phyloP scores from a whole-genome alignment of 306 rosid genomes.

The Coriaria nepalensis region DNA sequence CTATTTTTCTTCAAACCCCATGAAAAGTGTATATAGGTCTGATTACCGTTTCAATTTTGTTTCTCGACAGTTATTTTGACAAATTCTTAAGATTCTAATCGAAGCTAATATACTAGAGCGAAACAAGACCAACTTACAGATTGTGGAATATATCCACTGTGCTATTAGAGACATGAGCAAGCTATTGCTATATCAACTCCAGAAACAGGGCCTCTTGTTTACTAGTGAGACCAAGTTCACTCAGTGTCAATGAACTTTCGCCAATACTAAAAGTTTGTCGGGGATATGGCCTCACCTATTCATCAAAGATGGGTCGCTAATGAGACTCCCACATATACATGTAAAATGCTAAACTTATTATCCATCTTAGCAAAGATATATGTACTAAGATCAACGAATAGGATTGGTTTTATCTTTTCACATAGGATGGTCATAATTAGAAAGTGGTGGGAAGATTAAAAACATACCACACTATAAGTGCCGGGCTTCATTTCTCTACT shows the following conservation, averaged over 20 bases:
- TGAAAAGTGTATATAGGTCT: constrained; percentile 7
- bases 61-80: constrained; percentile 6
- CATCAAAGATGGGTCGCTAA: too few species aligned
- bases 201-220: constrained; percentile 76
- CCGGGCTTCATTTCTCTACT: constrained; percentile 39
- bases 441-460: constrained; percentile 7
- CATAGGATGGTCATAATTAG: constrained; percentile 10
- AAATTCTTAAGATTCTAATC: too few species aligned
- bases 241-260: constrained; percentile 38
- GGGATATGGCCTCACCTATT: constrained; percentile 74
- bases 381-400: too few species aligned
- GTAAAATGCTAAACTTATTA: too few species aligned
- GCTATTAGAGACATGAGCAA: too few species aligned
- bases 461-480: constrained; percentile 64
- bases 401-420: too few species aligned
- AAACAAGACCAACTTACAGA: too few species aligned
- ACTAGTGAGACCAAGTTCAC: constrained; percentile 61
- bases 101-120: too few species aligned
- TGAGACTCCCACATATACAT: too few species aligned
- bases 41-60: constrained; percentile 4
- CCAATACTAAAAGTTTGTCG: constrained; percentile 31
- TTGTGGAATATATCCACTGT: too few species aligned
- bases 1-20: too few species aligned
- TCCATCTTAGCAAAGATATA: too few species aligned
- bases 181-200: constrained; percentile 45